Conservation (phyloP, 768 basidiomycete genomes). For the Lactifluus pinguis region DNA sequence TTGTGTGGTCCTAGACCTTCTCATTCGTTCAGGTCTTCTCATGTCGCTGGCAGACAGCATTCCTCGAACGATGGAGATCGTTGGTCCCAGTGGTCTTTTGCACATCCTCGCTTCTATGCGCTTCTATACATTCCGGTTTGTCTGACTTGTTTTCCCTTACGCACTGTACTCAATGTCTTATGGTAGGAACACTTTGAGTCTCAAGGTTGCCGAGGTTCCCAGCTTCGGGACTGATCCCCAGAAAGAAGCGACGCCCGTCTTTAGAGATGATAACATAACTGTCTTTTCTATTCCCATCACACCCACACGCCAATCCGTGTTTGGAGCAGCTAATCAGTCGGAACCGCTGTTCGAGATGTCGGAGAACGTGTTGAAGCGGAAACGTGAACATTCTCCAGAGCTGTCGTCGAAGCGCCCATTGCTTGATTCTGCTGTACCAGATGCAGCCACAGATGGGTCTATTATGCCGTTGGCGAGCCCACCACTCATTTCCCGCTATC, state of each 20-base stretch:
- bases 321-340: neutral
- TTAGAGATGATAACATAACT: slow-evolving; percentile 52
- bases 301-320: neutral
- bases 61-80: slow-evolving; percentile 45
- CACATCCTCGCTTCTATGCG: slow-evolving; percentile 69
- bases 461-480: neutral
- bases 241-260: slow-evolving; percentile 37
- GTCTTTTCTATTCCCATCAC: slow-evolving; percentile 52
- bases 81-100: slow-evolving; percentile 65
- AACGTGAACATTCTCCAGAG: slow-evolving; percentile 23
- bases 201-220: slow-evolving; percentile 39
- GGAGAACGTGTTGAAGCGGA: slow-evolving; percentile 23
- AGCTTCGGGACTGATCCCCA: slow-evolving; percentile 21
- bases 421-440: neutral
- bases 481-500: slow-evolving; percentile 22
- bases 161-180: neutral
- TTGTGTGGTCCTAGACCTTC: neutral
- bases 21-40: slow-evolving; percentile 44
- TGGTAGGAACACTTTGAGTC: slow-evolving; percentile 40
- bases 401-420: slow-evolving; percentile 20
- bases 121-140: slow-evolving; percentile 56
- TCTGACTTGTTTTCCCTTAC: neutral
- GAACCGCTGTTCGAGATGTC: neutral
- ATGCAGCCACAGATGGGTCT: neutral
- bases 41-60: slow-evolving; percentile 76